Base-by-base conservation (phyloP, 352 stramenopile species). In the Paralagenidium karlingii region DNA sequence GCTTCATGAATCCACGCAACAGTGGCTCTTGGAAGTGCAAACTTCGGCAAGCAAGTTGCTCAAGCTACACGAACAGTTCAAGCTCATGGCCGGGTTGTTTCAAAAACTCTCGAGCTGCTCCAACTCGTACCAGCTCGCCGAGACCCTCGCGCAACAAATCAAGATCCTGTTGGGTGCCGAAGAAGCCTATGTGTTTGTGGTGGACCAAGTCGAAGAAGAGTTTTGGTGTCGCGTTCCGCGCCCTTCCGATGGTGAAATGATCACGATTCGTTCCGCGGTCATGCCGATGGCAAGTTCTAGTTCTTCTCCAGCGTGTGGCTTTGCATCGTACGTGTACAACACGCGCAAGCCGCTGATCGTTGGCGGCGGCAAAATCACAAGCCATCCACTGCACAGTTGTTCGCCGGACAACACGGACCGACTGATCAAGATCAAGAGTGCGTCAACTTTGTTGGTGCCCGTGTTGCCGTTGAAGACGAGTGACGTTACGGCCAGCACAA, bases 201-300 rank as follows among this genome's bases (percentile, higher is more conserved):
- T 76, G 21, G 70, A 87, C 44, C 71, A 71, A 13, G 57, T 68
- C 3, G 63, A 84, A 43, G 64, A 84, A 13, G 74, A 87, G 29
- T 83, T 87, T 19, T 87, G 74, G 74, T 83, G 74, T 21, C 69
- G 74, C 13, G 43, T 81, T 12, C 57, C 58, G 5, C 54, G 54
- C 8, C 21, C 44, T 16, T n/a, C 49, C 3, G 16, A 47, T 16
- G 27, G 42, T 18, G 25, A 69, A 44, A 53, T 34, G 34, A 38
- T 49, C 26, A 81, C 67, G 0, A 49, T 74, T 2, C 61, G 67
- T 8, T 81, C 61, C 5, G 51, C 47, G 9, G 47, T 81, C 25
- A 51, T 63, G 24, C 51, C 52, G n/a, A 44, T 71, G 15, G 37
- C 43, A 8, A n/a, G n/a, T n/a, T n/a, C n/a, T n/a, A n/a, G n/a